phyloP scores from a whole-genome alignment of 139 green algal species.

The Haematococcus lacustris region DNA sequence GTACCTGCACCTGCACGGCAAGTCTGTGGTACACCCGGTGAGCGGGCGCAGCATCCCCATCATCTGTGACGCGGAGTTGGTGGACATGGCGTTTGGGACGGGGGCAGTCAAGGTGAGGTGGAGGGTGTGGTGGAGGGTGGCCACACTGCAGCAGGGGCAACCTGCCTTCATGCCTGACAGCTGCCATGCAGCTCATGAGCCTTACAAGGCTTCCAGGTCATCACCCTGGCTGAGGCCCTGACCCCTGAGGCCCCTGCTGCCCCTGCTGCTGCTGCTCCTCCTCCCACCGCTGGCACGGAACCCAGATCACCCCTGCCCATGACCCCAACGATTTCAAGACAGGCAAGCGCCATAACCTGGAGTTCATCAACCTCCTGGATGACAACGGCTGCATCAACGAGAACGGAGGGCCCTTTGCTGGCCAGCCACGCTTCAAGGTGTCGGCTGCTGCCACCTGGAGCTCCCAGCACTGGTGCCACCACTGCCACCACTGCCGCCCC shows the following conservation, averaged over 20 bases:
- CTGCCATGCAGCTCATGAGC: too few relatives aligned
- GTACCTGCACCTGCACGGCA: conserved; percentile 77
- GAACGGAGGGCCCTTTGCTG: conserved; percentile 74
- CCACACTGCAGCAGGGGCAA: too few relatives aligned
- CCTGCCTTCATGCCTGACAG: too few relatives aligned
- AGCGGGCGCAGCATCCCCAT: conserved; percentile 82
- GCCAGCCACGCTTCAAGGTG: conserved; percentile 84
- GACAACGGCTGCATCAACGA: conserved; percentile 83
- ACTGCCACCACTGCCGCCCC: neutral
- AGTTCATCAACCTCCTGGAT: conserved; percentile 94
- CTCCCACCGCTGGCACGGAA: too few relatives aligned
- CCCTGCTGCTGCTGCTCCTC: too few relatives aligned
- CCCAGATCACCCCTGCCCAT: conserved; percentile 92
- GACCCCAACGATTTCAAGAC: conserved; percentile 95
- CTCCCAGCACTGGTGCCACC: too few relatives aligned
- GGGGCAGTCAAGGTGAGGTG: conserved; percentile 71
- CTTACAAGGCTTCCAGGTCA: too few relatives aligned
- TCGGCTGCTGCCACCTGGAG: neutral
- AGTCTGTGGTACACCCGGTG: conserved; percentile 79
- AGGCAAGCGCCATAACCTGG: conserved; percentile 75
- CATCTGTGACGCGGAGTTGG: conserved; percentile 87
- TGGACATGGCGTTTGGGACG: conserved; percentile 93
- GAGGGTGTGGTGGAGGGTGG: too few relatives aligned
- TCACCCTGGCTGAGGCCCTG: too few relatives aligned
- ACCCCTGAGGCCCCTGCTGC: too few relatives aligned